These are phyloP conservation scores for Xerocomus nothofagi DNA, from an alignment of 1,284 basidiomycete genomes.

Conservation along the genomic window DNA sequence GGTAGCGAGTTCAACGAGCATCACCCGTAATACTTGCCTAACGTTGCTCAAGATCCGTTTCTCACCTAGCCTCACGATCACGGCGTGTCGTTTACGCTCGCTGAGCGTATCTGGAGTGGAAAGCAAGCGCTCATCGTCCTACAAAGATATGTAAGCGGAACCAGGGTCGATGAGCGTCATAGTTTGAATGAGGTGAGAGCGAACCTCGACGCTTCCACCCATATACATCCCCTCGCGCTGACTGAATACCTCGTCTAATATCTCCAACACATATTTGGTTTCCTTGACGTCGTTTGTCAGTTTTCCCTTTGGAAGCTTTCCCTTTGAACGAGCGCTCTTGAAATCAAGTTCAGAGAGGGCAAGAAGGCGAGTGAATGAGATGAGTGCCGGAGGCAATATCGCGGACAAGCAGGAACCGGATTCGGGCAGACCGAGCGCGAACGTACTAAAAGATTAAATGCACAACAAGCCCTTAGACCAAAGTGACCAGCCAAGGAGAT, in stretches of 20 bases:
- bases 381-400: conserved; percentile 56
- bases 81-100: conserved; percentile 58
- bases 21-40: conserved; percentile 32
- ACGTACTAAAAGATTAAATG: conserved; percentile 12
- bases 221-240: conserved; percentile 54
- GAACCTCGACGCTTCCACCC: conserved; percentile 26
- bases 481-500: background rate
- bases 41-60: conserved; percentile 63
- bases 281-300: conserved; percentile 29
- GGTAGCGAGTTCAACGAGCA: conserved; percentile 9
- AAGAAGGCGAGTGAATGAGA: conserved; percentile 75
- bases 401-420: conserved; percentile 38
- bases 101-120: conserved; percentile 32
- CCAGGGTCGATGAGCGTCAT: background rate
- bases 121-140: conserved; percentile 58
- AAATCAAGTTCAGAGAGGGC: conserved; percentile 62
- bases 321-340: conserved; percentile 61
- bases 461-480: background rate
- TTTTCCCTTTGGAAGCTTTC: conserved; percentile 78
- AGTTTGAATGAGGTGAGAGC: background rate
- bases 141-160: conserved; percentile 7
- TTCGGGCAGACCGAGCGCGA: conserved; percentile 17
- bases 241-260: conserved; percentile 51
- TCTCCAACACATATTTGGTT: conserved; percentile 47
- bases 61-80: conserved; percentile 79